Evolutionary conservation across 192 early-diverging fungal genomes (phyloP).

Genomic region (Allomyces arbusculus): DNA sequence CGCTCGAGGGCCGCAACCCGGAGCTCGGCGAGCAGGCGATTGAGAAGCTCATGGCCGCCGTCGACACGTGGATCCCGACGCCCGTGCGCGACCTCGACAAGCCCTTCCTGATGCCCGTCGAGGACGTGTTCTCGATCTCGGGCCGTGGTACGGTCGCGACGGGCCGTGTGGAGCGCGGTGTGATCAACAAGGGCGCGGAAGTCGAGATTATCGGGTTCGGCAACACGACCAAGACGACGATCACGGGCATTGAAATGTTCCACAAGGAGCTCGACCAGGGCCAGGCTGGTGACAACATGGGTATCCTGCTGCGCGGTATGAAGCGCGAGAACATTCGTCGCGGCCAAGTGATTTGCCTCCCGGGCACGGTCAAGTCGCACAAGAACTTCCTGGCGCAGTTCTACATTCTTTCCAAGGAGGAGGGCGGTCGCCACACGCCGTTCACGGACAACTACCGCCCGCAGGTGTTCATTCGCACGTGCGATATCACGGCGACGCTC

Average conservation of each 20-base stretch:
- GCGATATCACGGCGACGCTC: slow-evolving; percentile 78
- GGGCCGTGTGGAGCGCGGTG: slow-evolving; percentile 85
- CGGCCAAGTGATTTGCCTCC: slow-evolving; percentile 79
- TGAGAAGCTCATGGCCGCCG: slow-evolving; percentile 75
- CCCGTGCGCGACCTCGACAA: slow-evolving; percentile 86
- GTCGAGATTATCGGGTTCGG: slow-evolving; percentile 94
- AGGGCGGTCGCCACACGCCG: slow-evolving; percentile 93
- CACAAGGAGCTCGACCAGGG: slow-evolving; percentile 96
- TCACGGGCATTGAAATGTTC: slow-evolving; percentile 99
- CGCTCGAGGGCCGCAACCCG: slow-evolving; percentile 73
- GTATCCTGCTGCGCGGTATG: slow-evolving; percentile 84
- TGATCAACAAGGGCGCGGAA: slow-evolving; percentile 79
- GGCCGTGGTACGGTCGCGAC: slow-evolving; percentile 93
- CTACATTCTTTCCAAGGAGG: slow-evolving; percentile 91
- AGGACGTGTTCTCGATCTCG: slow-evolving; percentile 96
- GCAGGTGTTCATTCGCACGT: slow-evolving; percentile 86
- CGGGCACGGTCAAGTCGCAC: slow-evolving; percentile 85
- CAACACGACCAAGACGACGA: slow-evolving; percentile 65
- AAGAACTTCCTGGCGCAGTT: slow-evolving; percentile 81
- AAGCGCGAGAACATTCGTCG: slow-evolving; percentile 91
- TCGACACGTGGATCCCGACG: slow-evolving; percentile 79
- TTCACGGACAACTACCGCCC: slow-evolving; percentile 96
- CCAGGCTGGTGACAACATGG: slow-evolving; percentile 97
- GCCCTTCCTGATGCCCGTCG: slow-evolving; percentile 97
- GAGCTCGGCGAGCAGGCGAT: slow-evolving; percentile 82